phyloP scores from a whole-genome alignment of 1,139 yeast species.

The Ogataea hybrid region DNA sequence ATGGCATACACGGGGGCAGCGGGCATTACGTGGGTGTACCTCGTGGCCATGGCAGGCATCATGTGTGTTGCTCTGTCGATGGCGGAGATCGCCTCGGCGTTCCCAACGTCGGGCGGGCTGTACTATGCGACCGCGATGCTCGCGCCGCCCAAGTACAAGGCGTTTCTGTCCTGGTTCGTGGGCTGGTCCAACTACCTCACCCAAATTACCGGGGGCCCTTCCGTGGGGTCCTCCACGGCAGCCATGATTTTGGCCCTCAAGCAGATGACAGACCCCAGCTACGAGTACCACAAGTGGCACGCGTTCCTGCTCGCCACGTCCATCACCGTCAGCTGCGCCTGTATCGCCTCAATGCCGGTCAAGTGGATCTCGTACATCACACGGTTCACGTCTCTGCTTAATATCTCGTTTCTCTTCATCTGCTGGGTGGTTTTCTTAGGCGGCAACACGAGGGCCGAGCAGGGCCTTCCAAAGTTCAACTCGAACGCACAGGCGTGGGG shows the following conservation, averaged over 20 bases:
- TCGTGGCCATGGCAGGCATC: slow-evolving; percentile 47
- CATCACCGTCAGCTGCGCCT: slow-evolving; percentile 49
- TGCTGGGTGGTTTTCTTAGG: slow-evolving; percentile 59
- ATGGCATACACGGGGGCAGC: slow-evolving; percentile 49
- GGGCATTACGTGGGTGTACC: slow-evolving; percentile 54
- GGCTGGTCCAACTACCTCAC: slow-evolving; percentile 60
- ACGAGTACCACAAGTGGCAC: slow-evolving; percentile 47
- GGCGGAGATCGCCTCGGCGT: slow-evolving; percentile 61
- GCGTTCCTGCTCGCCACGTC: slow-evolving; percentile 50
- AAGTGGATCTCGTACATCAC: slow-evolving; percentile 56
- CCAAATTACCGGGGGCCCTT: slow-evolving; percentile 57
- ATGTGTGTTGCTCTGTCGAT: slow-evolving; percentile 53
- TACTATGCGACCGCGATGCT: slow-evolving; percentile 51
- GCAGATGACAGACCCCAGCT: slow-evolving; percentile 35
- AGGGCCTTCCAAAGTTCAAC: slow-evolving; percentile 48
- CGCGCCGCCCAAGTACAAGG: slow-evolving; percentile 51
- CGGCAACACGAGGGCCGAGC: slow-evolving; percentile 43
- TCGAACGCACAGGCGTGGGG: slow-evolving; percentile 53
- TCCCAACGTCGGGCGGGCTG: slow-evolving; percentile 71
- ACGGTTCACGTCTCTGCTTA: slow-evolving; percentile 48
- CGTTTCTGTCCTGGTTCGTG: slow-evolving; percentile 55
- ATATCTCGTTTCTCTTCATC: slow-evolving; percentile 50
- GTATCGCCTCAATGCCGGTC: slow-evolving; percentile 51
- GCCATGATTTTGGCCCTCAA: slow-evolving; percentile 56
- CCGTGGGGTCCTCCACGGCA: slow-evolving; percentile 62